phyloP scores from a whole-genome alignment of 2,329 filamentous ascomycete genomes.

The Colletotrichum viniferum region DNA sequence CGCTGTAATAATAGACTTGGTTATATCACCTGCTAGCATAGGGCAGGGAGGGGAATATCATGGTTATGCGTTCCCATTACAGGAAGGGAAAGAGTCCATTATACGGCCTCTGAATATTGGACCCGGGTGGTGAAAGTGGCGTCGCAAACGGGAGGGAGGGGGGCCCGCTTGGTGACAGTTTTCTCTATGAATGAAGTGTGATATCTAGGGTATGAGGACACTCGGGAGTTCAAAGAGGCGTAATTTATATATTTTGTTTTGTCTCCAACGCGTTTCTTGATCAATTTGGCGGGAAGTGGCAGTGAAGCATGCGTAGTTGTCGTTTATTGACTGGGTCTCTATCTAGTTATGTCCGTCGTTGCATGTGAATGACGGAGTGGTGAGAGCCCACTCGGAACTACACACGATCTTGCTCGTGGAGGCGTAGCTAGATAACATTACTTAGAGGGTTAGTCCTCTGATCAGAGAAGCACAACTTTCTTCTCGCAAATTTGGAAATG shows the following conservation, averaged over 20 bases:
- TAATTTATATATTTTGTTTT: slow-evolving; percentile 21
- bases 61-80: not conserved
- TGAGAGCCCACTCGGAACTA: not conserved
- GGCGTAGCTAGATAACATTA: not conserved
- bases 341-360: not conserved
- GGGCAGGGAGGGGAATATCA: not conserved
- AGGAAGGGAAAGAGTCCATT: not conserved
- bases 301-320: not conserved
- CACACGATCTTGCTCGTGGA: not conserved
- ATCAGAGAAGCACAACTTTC: not conserved
- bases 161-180: not conserved
- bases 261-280: not conserved
- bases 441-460: not conserved
- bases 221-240: slow-evolving; percentile 20
- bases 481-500: not conserved
- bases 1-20: slow-evolving; percentile 34
- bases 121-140: slow-evolving; percentile 1
- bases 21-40: slow-evolving; percentile 26
- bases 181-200: slow-evolving; percentile 9
- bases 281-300: not conserved
- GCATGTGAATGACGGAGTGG: not conserved
- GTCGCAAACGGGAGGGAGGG: not conserved
- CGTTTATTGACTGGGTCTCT: not conserved
- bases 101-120: slow-evolving; percentile 7
- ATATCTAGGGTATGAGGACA: slow-evolving; percentile 22